phyloP scores from a whole-genome alignment of 306 rosid genomes.

The Abrus precatorius region DNA sequence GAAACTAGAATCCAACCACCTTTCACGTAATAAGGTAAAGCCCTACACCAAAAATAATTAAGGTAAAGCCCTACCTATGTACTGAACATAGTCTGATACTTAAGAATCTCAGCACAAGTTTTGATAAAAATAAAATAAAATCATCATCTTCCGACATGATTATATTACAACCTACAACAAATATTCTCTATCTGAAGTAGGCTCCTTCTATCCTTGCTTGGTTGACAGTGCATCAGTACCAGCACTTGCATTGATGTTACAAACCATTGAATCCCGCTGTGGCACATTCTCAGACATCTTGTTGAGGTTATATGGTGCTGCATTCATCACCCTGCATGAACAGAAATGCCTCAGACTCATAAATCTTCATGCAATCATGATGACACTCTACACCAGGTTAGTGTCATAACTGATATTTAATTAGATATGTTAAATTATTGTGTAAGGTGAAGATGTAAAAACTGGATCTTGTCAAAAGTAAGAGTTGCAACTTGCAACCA shows the following conservation, averaged over 20 bases:
- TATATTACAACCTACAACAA: constrained; percentile 44
- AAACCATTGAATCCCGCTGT: constrained; percentile 56
- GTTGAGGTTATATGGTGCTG: constrained; percentile 72
- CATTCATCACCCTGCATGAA: constrained; percentile 72
- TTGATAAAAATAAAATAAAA: constrained; percentile 36
- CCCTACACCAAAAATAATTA: constrained; percentile 38
- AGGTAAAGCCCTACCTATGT: constrained; percentile 39
- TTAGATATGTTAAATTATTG: background rate
- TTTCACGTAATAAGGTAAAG: constrained; percentile 30
- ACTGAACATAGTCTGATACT: constrained; percentile 21
- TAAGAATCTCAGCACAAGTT: constrained; percentile 42
- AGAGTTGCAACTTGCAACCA: background rate
- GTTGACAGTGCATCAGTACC: constrained; percentile 29
- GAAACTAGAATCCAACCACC: constrained; percentile 42
- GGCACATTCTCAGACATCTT: constrained; percentile 59
- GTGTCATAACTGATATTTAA: background rate
- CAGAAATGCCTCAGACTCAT: constrained; percentile 17
- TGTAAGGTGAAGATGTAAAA: background rate
- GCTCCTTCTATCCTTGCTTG: constrained; percentile 52
- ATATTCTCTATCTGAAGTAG: constrained; percentile 40
- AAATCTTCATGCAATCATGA: constrained; percentile 9
- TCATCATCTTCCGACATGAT: constrained; percentile 40
- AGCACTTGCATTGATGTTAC: constrained; percentile 50
- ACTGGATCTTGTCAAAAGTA: background rate
- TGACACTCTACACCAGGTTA: background rate